Conservation (phyloP, 306 rosid genomes). For the Quercus robur region DNA sequence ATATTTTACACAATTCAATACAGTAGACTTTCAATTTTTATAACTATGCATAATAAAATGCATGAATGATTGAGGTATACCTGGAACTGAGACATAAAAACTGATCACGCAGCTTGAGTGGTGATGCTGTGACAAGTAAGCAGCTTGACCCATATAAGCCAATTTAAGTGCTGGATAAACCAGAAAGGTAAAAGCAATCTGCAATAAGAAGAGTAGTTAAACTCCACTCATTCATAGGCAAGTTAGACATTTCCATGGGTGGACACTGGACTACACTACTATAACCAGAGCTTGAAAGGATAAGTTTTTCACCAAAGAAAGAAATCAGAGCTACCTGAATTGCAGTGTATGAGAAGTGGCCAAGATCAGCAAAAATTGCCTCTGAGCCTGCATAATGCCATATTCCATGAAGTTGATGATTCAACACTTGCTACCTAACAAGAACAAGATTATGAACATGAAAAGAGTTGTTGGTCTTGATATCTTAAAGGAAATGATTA, state of each 20-base stretch:
- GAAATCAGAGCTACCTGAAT: constrained; percentile 58
- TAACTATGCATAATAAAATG: neutral
- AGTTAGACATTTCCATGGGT: neutral
- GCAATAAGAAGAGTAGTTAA: constrained; percentile 27
- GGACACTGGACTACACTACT: neutral
- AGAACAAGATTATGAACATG: no score
- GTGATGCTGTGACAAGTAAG: constrained; percentile 75
- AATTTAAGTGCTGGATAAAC: constrained; percentile 95
- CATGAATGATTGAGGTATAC: constrained; percentile 34
- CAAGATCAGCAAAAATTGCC: constrained; percentile 99
- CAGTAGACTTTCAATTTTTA: no score
- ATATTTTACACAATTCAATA: no score
- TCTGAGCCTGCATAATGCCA: constrained; percentile 69
- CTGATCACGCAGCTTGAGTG: constrained; percentile 52
- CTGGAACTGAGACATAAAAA: constrained; percentile 86
- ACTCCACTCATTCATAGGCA: neutral
- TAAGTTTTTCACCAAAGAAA: neutral
- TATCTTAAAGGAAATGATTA: no score
- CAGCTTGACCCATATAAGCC: constrained; percentile 99
- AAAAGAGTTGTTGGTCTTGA: no score
- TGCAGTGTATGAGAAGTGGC: constrained; percentile 82
- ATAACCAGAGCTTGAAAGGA: neutral
- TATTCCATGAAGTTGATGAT: no score
- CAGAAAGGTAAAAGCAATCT: constrained; percentile 88
- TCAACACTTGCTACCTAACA: no score